Base-by-base conservation (phyloP, 768 basidiomycete genomes). In the Agaricus bisporus region DNA sequence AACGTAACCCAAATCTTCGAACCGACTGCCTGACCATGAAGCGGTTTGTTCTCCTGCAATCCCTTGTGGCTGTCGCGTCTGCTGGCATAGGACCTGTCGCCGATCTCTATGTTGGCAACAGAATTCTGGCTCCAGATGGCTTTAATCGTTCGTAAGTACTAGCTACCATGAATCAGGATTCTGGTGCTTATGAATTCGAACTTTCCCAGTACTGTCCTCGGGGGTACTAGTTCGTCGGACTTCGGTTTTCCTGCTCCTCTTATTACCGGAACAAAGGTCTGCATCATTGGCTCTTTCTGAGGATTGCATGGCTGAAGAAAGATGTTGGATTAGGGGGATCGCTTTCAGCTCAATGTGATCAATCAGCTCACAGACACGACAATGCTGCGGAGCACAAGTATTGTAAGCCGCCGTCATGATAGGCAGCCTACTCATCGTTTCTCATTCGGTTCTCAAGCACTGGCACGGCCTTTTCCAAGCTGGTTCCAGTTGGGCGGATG, bases 301-400 rank as follows among this genome's bases (percentile, higher is more conserved):
- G n/a, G 29, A 38, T 37, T 7, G 11, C 35, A 15, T 15, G 46
- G 26, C 25, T 49, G 7, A 20, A 5, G 22, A 22, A 22, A 22
- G 22, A 12, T 12, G 7, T 11, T 48, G 12, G 22, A 26, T 8
- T 39, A 81, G 67, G 74, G 79, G 11, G 68, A 73, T 49, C 59
- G 58, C 32, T 79, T 79, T 58, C 43, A 56, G 26, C 61, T 84
- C 41, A 78, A 79, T 44, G 78, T 84, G 3, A 64, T 72, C 15
- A 72, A 81, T 55, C 29, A 61, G 12, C 67, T 83, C 20, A 69
- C 65, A 0, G 78, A 85, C 42, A 68, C 70, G 1, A 66, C 74
- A 0, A 80, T 83, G 81, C 56, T 73, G 28, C 70, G 69, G 39
- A 67, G 64, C 5, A 83, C 82, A 9, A 77, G 73, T 29, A 73